Evolutionary conservation across 352 stramenopile species (phyloP), one percentile per base, ranked within the genome.

Genomic region (Phytopythium cucurbitacearum): DNA sequence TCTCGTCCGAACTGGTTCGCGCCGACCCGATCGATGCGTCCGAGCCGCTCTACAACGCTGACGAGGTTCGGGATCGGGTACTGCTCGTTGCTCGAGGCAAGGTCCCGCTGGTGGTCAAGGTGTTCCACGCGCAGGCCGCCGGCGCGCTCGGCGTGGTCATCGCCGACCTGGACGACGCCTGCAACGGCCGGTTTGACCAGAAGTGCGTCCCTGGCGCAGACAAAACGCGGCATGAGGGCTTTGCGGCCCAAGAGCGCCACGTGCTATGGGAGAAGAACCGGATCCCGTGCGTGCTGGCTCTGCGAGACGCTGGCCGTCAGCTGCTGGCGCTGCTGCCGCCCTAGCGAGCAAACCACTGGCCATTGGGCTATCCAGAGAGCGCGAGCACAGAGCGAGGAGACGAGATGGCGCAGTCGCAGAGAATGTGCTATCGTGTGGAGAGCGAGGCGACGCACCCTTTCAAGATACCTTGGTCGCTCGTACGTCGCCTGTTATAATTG

Each of bases 101-200:
- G 7, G 72, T 82, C 1, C 73, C 83, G 0, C 72, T 94, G 48
- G 69, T 86, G 36, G 86, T 87, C 64, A 94, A 94, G 52, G 32
- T 81, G 13, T 63, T 71, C 36, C 67, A 82, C 45, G 80, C 79
- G 12, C 83, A 94, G 45, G 60, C 45, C 34, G 83, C 83, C 0
- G 83, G 83, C 0, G 83, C 83, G 0, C 55, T 94, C 5, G 83
- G 76, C 15, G 65, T 94, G 21, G 54, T 94, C 33, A 76, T 91
- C 38, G 64, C 62, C 2, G 80, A 94, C 48, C 53, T 65, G 21
- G 58, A 69, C 37, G 68, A 69, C 48, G 49, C 51, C 12, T 94
- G 83, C 40, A 40, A 13, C 1, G 62, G 64, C 7, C 60, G 54
- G 21, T 94, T 94, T 56, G 80, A 91, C 60, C 73, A 90, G 53